Base-by-base conservation (phyloP, 768 basidiomycete genomes). In the Lactifluus echinatus region DNA sequence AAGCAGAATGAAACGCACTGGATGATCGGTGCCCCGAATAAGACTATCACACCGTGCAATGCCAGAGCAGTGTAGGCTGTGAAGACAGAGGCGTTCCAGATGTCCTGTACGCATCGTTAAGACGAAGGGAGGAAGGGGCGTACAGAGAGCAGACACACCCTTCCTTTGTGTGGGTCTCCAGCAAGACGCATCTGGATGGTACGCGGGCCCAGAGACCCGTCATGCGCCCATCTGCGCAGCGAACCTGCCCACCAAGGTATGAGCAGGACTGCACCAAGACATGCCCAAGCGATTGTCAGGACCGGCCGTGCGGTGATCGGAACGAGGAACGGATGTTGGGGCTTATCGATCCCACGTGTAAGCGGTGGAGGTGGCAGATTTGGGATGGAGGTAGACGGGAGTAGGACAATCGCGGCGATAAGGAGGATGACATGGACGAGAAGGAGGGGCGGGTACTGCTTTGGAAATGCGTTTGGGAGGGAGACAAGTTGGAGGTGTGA, bases 191-290 rank as follows among this genome's bases (percentile, higher is more conserved):
- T 76, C 42, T 78, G 73, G n/a, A 76, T 56, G 57, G 67, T 72
- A 54, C 71, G 72, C 59, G 79, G 74, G 14, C 73, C 73, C 34
- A 74, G 69, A 3, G 75, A 69, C 8, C 76, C 76, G 31, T 74
- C 67, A 36, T 74, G 74, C 66, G 73, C 77, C 85, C 84, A 87
- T 23, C 71, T 65, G 56, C 81, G 73, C 62, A 89, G 66, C 75
- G 80, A 84, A 3, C 78, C 79, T 1, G 78, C 83, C 87, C 89
- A 93, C 83, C 85, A 89, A 10, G 72, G 71, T 64, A 86, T 77
- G 34, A 87, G 66, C 2, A 87, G 56, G 4, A 68, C 63, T 1
- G 77, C 75, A 1, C 88, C 89, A 0, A 70, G 59, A 49, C 77
- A 77, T 37, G 83, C 70, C 72, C 82, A 89, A 4, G 72, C 56